phyloP scores from a whole-genome alignment of 306 rosid genomes.

The Abrus pulchellus region DNA sequence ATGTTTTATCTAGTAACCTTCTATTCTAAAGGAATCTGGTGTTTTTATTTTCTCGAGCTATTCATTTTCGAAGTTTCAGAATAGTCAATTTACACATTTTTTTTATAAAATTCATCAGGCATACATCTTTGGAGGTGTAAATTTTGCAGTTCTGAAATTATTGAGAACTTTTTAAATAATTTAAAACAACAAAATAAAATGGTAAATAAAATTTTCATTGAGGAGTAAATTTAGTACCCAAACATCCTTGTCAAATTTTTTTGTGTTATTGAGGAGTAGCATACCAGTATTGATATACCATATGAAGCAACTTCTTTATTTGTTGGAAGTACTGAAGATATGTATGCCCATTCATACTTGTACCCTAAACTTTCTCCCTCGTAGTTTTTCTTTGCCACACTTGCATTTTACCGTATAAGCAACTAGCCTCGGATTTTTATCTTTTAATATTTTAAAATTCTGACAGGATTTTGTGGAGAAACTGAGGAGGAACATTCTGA shows the following conservation, averaged over 20 bases:
- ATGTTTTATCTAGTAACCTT: slow-evolving; percentile 15
- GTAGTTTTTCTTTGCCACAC: slow-evolving; percentile 16
- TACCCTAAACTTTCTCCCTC: slow-evolving; percentile 32
- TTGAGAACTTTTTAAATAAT: slow-evolving; percentile 17
- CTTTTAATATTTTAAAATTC: slow-evolving; percentile 42
- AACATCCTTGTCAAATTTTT: neutral
- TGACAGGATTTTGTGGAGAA: slow-evolving; percentile 94
- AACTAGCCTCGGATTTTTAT: slow-evolving; percentile 2
- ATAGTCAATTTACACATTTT: neutral
- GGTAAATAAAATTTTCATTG: neutral
- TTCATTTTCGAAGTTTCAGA: neutral
- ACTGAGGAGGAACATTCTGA: slow-evolving; percentile 88
- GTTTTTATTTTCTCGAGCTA: slow-evolving; percentile 24
- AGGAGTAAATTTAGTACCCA: neutral
- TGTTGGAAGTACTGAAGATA: slow-evolving; percentile 26
- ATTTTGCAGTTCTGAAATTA: slow-evolving; percentile 23
- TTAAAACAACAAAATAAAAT: neutral
- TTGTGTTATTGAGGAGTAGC: slow-evolving; percentile 23
- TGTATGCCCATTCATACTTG: slow-evolving; percentile 26
- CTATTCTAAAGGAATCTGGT: neutral
- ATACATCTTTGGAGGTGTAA: neutral
- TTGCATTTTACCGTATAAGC: slow-evolving; percentile 10
- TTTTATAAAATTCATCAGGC: slow-evolving; percentile 5
- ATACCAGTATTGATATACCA: slow-evolving; percentile 10
- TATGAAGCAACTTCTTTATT: slow-evolving; percentile 29